These are phyloP conservation scores for Nemania diffusa DNA, from an alignment of 2,329 filamentous ascomycete species.

Conservation along the genomic window DNA sequence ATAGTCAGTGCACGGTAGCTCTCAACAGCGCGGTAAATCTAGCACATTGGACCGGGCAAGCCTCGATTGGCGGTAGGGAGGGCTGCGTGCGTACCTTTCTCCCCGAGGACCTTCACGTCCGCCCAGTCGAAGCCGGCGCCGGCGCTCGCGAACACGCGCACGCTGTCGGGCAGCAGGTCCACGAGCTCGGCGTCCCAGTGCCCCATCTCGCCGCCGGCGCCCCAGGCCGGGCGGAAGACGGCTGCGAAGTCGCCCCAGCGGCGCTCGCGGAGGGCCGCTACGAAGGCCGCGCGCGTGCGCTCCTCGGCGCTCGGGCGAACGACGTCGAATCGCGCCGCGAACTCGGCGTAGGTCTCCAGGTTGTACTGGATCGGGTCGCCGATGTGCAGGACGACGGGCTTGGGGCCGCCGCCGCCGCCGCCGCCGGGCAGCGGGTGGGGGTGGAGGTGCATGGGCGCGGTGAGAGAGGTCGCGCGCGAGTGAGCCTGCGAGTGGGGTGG, in stretches of 20 bases:
- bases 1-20: not conserved
- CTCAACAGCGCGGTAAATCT: not conserved
- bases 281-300: constrained; percentile 61
- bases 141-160: constrained; percentile 67
- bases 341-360: constrained; percentile 56
- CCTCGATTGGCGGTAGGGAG: not conserved
- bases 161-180: constrained; percentile 60
- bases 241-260: constrained; percentile 65
- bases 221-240: constrained; percentile 70
- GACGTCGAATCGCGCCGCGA: constrained; percentile 59
- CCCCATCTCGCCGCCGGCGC: constrained; percentile 72
- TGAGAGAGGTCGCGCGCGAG: constrained; percentile 28
- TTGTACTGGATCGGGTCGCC: constrained; percentile 71
- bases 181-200: constrained; percentile 70
- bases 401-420: too few relatives aligned
- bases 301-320: constrained; percentile 62
- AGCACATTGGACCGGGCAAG: not conserved
- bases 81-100: constrained; percentile 58
- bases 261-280: constrained; percentile 59
- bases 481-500: constrained; percentile 29
- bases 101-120: constrained; percentile 67
- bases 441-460: constrained; percentile 39
- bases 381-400: constrained; percentile 75
- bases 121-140: constrained; percentile 73
- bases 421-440: too few relatives aligned